phyloP scores from a whole-genome alignment of 345 rosid genomes.

The Arabidopsis suecica region DNA sequence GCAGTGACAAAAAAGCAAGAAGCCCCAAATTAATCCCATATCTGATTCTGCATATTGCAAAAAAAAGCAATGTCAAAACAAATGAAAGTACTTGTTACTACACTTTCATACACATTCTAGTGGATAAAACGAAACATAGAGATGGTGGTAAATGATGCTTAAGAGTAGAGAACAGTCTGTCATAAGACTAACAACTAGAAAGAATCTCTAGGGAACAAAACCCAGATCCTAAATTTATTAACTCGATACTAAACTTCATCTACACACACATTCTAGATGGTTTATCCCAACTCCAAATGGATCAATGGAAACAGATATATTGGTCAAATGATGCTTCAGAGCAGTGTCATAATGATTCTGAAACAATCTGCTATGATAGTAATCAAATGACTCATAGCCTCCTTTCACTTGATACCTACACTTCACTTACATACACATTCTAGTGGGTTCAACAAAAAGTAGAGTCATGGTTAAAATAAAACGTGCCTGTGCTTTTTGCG shows the following conservation, averaged over 20 bases:
- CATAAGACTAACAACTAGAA: neutral
- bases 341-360: neutral
- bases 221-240: neutral
- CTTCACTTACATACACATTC: too few relatives aligned
- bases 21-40: conserved; percentile 71
- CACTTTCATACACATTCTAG: too few relatives aligned
- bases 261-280: neutral
- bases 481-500: conserved; percentile 70
- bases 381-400: too few relatives aligned
- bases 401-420: too few relatives aligned
- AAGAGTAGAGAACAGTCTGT: too few relatives aligned
- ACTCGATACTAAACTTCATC: neutral
- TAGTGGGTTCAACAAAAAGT: neutral
- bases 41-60: conserved; percentile 62
- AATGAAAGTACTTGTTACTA: neutral
- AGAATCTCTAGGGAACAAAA: neutral
- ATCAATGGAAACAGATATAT: neutral
- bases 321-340: neutral
- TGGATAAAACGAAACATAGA: too few relatives aligned
- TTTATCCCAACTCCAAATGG: neutral
- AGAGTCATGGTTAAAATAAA: neutral
- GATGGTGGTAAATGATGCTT: too few relatives aligned
- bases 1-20: conserved; percentile 57
- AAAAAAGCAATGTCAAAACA: conserved; percentile 24
- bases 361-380: neutral